A percentile compares a stretch with the other conserved stretches of the same genome.
Conservation (phyloP, 169 alveolate genomes). For the Hepatocystis sp. region DNA sequence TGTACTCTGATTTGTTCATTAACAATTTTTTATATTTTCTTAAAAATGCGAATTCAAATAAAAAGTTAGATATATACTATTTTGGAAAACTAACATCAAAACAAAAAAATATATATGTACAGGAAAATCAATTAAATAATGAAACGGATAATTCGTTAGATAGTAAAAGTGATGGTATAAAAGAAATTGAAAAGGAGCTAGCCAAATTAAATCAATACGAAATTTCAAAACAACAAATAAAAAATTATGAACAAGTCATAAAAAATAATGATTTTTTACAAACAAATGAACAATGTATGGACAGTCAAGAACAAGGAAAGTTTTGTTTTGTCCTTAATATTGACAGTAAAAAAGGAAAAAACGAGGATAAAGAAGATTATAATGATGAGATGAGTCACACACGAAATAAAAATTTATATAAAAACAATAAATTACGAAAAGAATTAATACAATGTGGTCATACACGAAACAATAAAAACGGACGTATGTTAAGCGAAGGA, state of each 20-base stretch:
- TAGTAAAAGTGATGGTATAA: too few relatives aligned
- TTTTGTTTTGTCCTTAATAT: constrained; percentile 22
- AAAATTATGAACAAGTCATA: not conserved
- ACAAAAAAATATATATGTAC: too few relatives aligned
- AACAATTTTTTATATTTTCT: constrained; percentile 13
- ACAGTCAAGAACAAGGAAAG: constrained; percentile 13
- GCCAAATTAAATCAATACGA: not conserved
- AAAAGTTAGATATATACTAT: too few relatives aligned
- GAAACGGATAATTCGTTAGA: too few relatives aligned
- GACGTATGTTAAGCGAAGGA: too few relatives aligned
- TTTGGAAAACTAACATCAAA: too few relatives aligned
- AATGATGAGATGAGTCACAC: not conserved
- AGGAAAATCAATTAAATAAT: too few relatives aligned
- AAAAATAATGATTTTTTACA: not conserved
- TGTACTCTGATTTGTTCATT: constrained; percentile 15
- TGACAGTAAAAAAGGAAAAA: not conserved
- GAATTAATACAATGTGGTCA: too few relatives aligned
- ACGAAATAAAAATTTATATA: too few relatives aligned
- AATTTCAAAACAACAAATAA: not conserved
- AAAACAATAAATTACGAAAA: too few relatives aligned
- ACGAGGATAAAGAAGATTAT: not conserved
- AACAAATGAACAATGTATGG: not conserved
- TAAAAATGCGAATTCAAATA: too few relatives aligned
- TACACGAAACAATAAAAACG: too few relatives aligned
- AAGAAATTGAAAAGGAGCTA: not conserved